A percentile compares a stretch with the other conserved stretches of the same genome.
phyloP scores from a whole-genome alignment of 805 yeast species.

The Tetrapisispora pingtungensis region DNA sequence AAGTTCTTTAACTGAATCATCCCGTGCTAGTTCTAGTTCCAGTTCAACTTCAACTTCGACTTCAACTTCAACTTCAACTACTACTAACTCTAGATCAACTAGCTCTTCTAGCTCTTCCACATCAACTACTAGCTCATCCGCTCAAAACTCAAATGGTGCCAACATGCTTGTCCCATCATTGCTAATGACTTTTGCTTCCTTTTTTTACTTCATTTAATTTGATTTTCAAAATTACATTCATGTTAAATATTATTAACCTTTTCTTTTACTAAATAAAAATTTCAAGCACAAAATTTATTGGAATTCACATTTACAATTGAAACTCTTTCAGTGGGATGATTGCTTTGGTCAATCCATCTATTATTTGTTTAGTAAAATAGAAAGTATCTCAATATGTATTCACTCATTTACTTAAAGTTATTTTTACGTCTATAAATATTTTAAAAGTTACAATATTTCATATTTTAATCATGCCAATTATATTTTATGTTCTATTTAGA shows the following conservation, averaged over 20 bases:
- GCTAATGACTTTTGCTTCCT: neutral
- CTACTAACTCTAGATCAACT: neutral
- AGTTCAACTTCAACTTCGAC: neutral
- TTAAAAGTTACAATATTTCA: too few species aligned
- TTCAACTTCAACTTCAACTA: conserved; percentile 2
- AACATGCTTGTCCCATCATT: neutral
- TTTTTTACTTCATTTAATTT: neutral
- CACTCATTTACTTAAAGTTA: too few species aligned
- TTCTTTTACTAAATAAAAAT: too few species aligned
- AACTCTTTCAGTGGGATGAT: too few species aligned
- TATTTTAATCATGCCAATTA: neutral
- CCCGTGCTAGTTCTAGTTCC: neutral
- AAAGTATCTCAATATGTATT: too few species aligned
- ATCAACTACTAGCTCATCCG: neutral
- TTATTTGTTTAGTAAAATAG: too few species aligned
- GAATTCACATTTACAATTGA: too few species aligned
- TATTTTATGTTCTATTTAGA: neutral
- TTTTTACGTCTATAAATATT: too few species aligned
- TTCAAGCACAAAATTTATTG: too few species aligned
- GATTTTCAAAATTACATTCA: neutral
- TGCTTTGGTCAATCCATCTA: too few species aligned
- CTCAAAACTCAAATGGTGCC: neutral
- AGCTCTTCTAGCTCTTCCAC: neutral
- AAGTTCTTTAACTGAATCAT: too few species aligned
- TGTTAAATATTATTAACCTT: neutral